These are phyloP conservation scores for Alliaria petiolata DNA, from an alignment of 345 rosid species.

Conservation along the genomic window DNA sequence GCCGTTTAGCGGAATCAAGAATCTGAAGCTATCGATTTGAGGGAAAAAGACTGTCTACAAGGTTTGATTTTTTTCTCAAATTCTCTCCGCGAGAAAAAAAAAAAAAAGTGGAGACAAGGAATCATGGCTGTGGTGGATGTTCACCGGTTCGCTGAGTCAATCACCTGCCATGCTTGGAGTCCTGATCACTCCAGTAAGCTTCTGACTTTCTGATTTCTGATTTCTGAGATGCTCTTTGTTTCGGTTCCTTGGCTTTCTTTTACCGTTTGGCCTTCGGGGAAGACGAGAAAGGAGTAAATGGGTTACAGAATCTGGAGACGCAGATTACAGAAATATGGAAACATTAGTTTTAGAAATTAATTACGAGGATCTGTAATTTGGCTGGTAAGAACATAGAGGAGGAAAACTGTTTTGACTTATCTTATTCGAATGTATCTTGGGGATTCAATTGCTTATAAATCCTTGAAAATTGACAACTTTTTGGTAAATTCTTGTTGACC, in stretches of 20 bases:
- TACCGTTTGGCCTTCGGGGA: neutral
- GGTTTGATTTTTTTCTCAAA: neutral
- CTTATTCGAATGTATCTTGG: neutral
- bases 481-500: neutral
- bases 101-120: conserved; percentile 2
- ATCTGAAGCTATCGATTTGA: neutral
- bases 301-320: neutral
- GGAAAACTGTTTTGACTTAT: neutral
- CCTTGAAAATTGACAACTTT: neutral
- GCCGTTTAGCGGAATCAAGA: neutral
- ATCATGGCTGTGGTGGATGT: conserved; percentile 68
- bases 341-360: neutral
- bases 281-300: neutral
- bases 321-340: neutral
- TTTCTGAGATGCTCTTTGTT: neutral
- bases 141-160: conserved; percentile 81
- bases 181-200: conserved; percentile 76
- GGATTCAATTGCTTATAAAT: neutral
- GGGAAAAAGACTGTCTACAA: neutral
- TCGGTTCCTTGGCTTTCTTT: neutral
- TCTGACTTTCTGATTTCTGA: neutral
- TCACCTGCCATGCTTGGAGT: conserved; percentile 98
- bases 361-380: neutral
- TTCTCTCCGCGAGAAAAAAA: conserved; percentile 9
- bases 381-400: neutral